These are phyloP conservation scores for Botrytis hyacinthi DNA, from an alignment of 2,329 filamentous ascomycete species.

Conservation along the genomic window DNA sequence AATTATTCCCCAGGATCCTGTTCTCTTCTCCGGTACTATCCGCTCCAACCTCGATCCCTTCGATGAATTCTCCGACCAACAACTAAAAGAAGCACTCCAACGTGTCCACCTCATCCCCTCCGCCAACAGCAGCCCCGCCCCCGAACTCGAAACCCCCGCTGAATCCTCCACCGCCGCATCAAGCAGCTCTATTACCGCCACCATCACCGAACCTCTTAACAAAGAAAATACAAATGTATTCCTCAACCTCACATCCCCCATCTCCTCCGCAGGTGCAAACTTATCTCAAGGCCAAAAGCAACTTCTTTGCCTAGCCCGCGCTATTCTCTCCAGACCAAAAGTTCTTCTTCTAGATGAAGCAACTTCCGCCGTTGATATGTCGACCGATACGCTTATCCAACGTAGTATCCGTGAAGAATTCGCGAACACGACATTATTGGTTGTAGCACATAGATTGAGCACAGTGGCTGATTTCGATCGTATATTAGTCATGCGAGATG, in stretches of 20 bases:
- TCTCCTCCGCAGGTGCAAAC: constrained; percentile 69
- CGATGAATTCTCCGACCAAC: constrained; percentile 75
- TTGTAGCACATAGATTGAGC: constrained; percentile 71
- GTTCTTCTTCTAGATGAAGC: constrained; percentile 78
- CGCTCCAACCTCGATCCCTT: constrained; percentile 91
- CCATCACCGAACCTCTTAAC: constrained; percentile 36
- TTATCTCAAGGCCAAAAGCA: constrained; percentile 72
- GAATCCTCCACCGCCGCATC: constrained; percentile 17
- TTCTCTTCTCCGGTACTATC: constrained; percentile 82
- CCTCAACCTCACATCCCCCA: constrained; percentile 56
- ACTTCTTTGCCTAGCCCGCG: constrained; percentile 68
- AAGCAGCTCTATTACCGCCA: neutral
- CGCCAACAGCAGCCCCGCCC: neutral
- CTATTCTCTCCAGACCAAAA: constrained; percentile 67
- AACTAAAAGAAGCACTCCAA: constrained; percentile 79
- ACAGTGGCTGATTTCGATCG: constrained; percentile 74
- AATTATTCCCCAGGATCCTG: constrained; percentile 58
- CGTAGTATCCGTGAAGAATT: constrained; percentile 70
- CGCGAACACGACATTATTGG: constrained; percentile 63
- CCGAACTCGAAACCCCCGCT: constrained; percentile 2
- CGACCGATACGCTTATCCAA: constrained; percentile 70
- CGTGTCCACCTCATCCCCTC: constrained; percentile 76
- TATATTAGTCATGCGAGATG: constrained; percentile 71
- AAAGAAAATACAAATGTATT: constrained; percentile 63
- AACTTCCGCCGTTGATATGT: constrained; percentile 73